Base-by-base conservation (phyloP, 2,329 filamentous ascomycete genomes). In the Aspergillus sp. region DNA sequence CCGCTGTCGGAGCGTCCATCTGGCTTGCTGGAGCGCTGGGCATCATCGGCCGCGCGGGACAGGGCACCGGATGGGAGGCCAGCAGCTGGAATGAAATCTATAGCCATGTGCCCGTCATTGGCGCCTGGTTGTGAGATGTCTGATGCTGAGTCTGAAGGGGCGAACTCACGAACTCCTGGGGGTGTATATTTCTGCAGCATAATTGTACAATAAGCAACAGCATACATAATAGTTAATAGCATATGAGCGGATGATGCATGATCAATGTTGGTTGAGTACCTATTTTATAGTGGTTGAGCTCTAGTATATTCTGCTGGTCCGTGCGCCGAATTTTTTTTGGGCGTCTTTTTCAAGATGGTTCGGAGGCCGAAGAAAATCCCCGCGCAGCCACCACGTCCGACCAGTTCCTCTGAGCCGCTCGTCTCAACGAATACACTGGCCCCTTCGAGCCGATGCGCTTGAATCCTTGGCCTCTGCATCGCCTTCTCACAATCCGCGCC, bases 11-110 rank as follows among this genome's bases (percentile, higher is more conserved):
- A 2, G 79, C 84, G 7, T 80, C 74, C 0, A 50, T 91, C n/a
- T 96, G 92, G 92, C 83, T 92, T 47, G 85, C 86, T 0, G 92
- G 92, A 3, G 87, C 89, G 0, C 70, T 96, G 32, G 90, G 88
- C 0, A 78, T 96, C 14, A 84, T 96, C 8, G 90, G 87, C 2
- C 79, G 82, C 56, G 88, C 82, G 1, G 91, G 90, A 0, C 70
- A 77, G 55, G 85, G 83, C 1, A 76, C 81, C 3, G 90, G 90
- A 0, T 96, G 91, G 90, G 79, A 95, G 50, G 90, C 84, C 2
- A 87, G 79, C 60, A 79, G 88, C 46, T 96, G 93, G 71, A 88
- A 96, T 74, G 81, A 84, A 46, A 76, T 96, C 58, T 91, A 85
- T 67, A 76, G 70, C 55, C 78, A 76, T 48, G 76, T 87, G 40